Evolutionary conservation across 371 early-diverging fungal species (phyloP).

Genomic region (Mucor velutinosus): DNA sequence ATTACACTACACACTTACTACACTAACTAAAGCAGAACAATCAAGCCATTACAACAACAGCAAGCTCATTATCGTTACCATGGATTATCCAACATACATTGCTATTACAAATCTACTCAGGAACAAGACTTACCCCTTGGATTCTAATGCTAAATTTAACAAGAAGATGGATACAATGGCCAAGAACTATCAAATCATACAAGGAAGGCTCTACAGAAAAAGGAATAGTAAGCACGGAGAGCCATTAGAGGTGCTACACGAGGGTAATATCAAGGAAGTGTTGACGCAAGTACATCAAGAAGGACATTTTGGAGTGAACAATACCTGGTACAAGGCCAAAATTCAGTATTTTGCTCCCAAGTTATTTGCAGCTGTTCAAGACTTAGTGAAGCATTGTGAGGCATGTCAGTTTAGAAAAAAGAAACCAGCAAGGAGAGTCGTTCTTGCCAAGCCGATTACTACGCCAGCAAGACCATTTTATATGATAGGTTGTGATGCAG

Average conservation of each 20-base stretch:
- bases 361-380: slow-evolving; percentile 1
- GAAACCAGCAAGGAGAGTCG: not conserved
- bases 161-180: slow-evolving; percentile 1
- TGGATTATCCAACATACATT: slow-evolving; percentile 20
- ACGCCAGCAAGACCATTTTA: slow-evolving; percentile 17
- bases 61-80: not conserved
- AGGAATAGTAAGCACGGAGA: not conserved
- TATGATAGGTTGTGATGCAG: slow-evolving; percentile 24
- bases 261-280: slow-evolving; percentile 15
- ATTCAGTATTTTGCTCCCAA: not conserved
- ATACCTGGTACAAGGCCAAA: slow-evolving; percentile 17
- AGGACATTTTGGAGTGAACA: slow-evolving; percentile 26
- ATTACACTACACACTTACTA: no score
- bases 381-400: slow-evolving; percentile 3
- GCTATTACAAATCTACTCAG: not conserved
- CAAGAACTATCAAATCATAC: not conserved
- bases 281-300: slow-evolving; percentile 23
- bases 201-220: not conserved
- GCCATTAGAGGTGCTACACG: slow-evolving; percentile 17
- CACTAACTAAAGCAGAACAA: no score
- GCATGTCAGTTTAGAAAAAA: slow-evolving; percentile 13
- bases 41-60: no score
- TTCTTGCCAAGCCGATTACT: slow-evolving; percentile 5
- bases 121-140: slow-evolving; percentile 6
- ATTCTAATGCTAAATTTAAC: not conserved